A percentile compares a stretch with the other conserved stretches of the same genome.
These are phyloP conservation scores for Avicennia marina DNA, from an alignment of 257 asterid genomes.

Conservation along the genomic window DNA sequence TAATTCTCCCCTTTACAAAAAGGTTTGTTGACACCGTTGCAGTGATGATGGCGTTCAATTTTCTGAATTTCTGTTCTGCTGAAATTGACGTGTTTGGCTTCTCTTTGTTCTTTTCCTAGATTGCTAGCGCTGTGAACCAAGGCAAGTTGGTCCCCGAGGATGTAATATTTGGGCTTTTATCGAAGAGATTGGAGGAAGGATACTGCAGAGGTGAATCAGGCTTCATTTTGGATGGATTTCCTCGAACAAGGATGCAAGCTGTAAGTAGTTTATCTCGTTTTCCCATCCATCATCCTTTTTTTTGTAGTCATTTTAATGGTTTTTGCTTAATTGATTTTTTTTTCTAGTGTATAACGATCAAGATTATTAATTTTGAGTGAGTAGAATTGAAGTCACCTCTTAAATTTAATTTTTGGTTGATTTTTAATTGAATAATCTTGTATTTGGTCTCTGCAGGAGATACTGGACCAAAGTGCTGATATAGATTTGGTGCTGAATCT, in stretches of 20 bases:
- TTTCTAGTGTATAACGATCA: too few relatives aligned
- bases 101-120: slow-evolving; percentile 28
- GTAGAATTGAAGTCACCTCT: too few relatives aligned
- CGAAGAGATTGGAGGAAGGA: slow-evolving; percentile 88
- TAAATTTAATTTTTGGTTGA: too few relatives aligned
- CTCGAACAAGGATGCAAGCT: slow-evolving; percentile 78
- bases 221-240: slow-evolving; percentile 86
- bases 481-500: slow-evolving; percentile 86
- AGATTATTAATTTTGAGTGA: too few relatives aligned
- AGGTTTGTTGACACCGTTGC: slow-evolving; percentile 29
- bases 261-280: slow-evolving; percentile 32
- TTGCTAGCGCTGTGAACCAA: slow-evolving; percentile 63
- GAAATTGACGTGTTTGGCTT: background rate
- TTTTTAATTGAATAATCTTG: background rate
- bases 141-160: slow-evolving; percentile 78
- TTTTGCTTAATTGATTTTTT: too few relatives aligned
- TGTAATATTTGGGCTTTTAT: slow-evolving; percentile 65
- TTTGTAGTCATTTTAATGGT: background rate
- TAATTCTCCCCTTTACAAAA: slow-evolving; percentile 60
- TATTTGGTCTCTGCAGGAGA: slow-evolving; percentile 49
- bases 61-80: background rate
- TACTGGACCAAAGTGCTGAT: slow-evolving; percentile 70
- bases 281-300: background rate
- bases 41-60: background rate
- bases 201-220: slow-evolving; percentile 79